These are phyloP conservation scores for Drechmeria coniospora DNA, from an alignment of 2,329 filamentous ascomycete genomes.

Conservation along the genomic window DNA sequence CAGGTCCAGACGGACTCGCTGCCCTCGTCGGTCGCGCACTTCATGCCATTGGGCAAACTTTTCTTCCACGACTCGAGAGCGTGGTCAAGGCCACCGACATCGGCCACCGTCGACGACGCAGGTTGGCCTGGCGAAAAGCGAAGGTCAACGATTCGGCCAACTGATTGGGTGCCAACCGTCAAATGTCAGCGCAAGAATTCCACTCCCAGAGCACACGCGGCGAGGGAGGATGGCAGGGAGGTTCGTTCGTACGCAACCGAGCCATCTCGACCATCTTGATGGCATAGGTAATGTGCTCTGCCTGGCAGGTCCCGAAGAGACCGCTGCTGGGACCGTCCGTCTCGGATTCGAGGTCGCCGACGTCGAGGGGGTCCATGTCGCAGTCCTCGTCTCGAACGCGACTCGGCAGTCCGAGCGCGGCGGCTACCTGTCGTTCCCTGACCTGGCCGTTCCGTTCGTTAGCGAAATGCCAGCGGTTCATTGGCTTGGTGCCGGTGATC, in stretches of 20 bases:
- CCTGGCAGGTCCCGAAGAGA: constrained; percentile 14
- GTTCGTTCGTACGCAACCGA: constrained; percentile 17
- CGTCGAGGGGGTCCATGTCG: constrained; percentile 18
- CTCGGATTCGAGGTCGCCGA: constrained; percentile 16
- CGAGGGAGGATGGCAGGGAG: too few relatives aligned
- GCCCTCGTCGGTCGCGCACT: constrained; percentile 15
- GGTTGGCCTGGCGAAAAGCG: constrained; percentile 20
- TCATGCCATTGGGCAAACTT: constrained; percentile 16
- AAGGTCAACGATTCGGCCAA: constrained; percentile 19
- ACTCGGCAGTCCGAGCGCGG: constrained; percentile 19
- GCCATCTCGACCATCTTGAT: constrained; percentile 24
- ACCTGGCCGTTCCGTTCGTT: too few relatives aligned
- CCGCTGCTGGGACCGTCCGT: constrained; percentile 8
- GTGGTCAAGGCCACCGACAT: constrained; percentile 14
- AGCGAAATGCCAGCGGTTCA: constrained; percentile 3
- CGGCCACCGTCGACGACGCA: constrained; percentile 11
- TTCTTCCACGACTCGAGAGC: constrained; percentile 18
- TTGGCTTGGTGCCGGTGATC: not conserved
- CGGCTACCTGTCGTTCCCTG: constrained; percentile 20
- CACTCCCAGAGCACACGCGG: not conserved
- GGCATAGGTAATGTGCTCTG: constrained; percentile 18
- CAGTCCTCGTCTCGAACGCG: constrained; percentile 23
- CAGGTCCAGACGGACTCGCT: constrained; percentile 19
- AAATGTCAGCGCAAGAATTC: constrained; percentile 1
- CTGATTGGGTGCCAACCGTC: constrained; percentile 5